Percentiles rank a stretch among this genome's conserved stretches.
These are phyloP conservation scores for Urtica urens DNA, from an alignment of 306 rosid genomes.

Conservation along the genomic window DNA sequence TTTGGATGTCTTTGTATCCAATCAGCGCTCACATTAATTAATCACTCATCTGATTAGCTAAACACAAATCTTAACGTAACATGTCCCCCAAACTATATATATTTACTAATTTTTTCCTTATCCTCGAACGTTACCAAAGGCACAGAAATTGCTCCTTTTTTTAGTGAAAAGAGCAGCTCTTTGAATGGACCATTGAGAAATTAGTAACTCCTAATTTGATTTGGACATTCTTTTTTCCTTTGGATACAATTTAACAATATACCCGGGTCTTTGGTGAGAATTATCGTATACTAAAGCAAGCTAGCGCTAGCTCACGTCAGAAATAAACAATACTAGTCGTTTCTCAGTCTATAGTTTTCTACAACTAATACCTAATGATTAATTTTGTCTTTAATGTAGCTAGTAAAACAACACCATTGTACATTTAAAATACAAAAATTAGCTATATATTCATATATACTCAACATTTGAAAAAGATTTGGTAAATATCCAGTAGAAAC, in stretches of 20 bases:
- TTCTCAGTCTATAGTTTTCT: slow-evolving; percentile 1
- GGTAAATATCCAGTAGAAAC: no score
- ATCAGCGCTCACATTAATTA: no score
- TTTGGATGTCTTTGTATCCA: no score
- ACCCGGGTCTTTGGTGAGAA: neutral
- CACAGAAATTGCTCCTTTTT: no score
- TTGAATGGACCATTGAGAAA: slow-evolving; percentile 13
- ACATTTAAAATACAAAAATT: neutral
- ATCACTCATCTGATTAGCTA: neutral
- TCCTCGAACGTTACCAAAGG: no score
- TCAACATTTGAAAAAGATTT: no score
- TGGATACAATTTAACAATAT: slow-evolving; percentile 11
- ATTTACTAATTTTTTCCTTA: neutral
- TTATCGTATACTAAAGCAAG: neutral
- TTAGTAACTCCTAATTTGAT: slow-evolving; percentile 15
- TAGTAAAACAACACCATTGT: slow-evolving; percentile 2
- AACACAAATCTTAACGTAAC: neutral
- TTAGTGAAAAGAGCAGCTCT: neutral
- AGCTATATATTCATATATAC: no score
- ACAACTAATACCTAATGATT: neutral
- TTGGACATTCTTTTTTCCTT: slow-evolving; percentile 17
- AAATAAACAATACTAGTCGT: no score
- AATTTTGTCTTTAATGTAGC: slow-evolving; percentile 12
- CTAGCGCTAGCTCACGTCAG: neutral
- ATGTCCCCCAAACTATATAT: neutral